Conservation (phyloP, 2,329 filamentous ascomycete genomes). For the Paracoccidioides brasiliensis region DNA sequence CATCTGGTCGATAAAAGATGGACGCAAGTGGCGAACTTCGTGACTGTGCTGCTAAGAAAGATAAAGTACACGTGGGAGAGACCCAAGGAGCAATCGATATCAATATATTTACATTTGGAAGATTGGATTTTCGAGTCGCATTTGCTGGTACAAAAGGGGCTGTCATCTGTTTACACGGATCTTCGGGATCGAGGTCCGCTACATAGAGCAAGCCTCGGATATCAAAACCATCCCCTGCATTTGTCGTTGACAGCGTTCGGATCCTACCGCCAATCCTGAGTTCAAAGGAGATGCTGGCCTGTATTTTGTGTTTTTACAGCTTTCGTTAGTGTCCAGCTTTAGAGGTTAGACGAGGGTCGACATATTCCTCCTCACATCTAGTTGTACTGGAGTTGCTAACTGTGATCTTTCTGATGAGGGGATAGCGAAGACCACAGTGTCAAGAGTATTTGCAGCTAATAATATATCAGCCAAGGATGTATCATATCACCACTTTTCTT, state of each 20-base stretch:
- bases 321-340: neutral
- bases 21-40: slow-evolving; percentile 49
- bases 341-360: neutral
- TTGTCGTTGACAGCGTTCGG: slow-evolving; percentile 61
- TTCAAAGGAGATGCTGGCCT: slow-evolving; percentile 15
- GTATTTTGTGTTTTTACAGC: neutral
- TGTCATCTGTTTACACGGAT: slow-evolving; percentile 51
- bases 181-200: slow-evolving; percentile 48
- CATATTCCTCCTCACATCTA: slow-evolving; percentile 1
- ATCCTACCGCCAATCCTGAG: slow-evolving; percentile 43
- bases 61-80: slow-evolving; percentile 54
- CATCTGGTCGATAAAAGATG: slow-evolving; percentile 41
- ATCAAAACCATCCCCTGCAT: slow-evolving; percentile 45
- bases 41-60: slow-evolving; percentile 52
- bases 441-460: neutral
- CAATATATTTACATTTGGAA: slow-evolving; percentile 57
- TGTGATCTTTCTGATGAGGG: neutral
- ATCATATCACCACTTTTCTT: neutral
- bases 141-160: slow-evolving; percentile 58
- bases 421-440: neutral
- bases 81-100: slow-evolving; percentile 84
- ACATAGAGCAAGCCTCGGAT: slow-evolving; percentile 77
- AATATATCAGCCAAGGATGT: neutral
- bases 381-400: neutral
- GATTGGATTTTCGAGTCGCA: slow-evolving; percentile 57